A percentile compares a stretch with the other conserved stretches of the same genome.
Evolutionary conservation across 1,284 basidiomycete species (phyloP).

Genomic region (Paramarasmius palmivorus): DNA sequence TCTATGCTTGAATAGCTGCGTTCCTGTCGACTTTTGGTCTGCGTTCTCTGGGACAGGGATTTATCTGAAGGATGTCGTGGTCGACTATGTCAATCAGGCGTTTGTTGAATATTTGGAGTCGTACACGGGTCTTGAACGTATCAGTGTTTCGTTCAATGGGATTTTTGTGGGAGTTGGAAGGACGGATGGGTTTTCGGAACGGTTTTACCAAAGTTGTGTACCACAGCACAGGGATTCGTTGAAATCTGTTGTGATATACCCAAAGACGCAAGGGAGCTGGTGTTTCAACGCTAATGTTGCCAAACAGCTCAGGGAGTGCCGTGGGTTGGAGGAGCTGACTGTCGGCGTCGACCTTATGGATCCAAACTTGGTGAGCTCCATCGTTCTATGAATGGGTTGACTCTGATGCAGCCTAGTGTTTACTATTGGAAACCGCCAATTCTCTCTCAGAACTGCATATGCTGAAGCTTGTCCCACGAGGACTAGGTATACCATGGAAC

Average conservation of each 20-base stretch:
- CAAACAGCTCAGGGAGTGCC: background rate
- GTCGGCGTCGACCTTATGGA: background rate
- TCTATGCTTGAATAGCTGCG: background rate
- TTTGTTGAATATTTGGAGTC: constrained; percentile 2
- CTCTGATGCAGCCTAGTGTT: no score
- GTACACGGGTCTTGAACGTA: background rate
- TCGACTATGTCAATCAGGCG: background rate
- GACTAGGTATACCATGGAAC: background rate
- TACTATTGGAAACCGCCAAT: background rate
- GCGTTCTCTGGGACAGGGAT: background rate
- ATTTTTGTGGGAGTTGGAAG: background rate
- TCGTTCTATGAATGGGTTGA: background rate
- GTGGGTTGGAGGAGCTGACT: background rate
- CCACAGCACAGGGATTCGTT: background rate
- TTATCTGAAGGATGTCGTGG: background rate
- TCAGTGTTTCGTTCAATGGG: background rate
- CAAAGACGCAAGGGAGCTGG: background rate
- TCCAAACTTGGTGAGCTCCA: background rate
- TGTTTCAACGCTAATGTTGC: background rate
- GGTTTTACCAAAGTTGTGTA: background rate
- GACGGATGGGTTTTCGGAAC: background rate
- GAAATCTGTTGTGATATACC: background rate
- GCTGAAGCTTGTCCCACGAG: background rate
- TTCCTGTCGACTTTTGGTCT: background rate
- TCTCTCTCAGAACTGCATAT: background rate